Base-by-base conservation (phyloP, 805 yeast species). In the Spathaspora arborariae region DNA sequence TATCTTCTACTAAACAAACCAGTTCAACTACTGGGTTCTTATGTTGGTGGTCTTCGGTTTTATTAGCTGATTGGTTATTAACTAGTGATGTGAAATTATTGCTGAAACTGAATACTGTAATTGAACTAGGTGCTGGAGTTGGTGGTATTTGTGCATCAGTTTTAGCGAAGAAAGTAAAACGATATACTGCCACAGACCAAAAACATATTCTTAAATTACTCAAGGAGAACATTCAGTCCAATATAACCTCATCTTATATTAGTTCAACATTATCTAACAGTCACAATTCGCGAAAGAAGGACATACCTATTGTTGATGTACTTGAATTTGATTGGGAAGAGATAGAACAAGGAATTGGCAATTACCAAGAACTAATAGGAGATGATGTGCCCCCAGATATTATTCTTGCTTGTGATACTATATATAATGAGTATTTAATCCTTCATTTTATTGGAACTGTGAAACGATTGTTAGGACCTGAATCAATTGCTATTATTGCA, bases 81-180 rank as follows among this genome's bases (percentile, higher is more conserved):
- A 53, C 59, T 19, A 57, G 54, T 18, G 39, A 41, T 0, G 11
- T 37, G 24, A 10, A 19, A 3, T 20, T 18, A 18, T 20, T 37
- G 13, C 21, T 20, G 21, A 19, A 20, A 10, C 21, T 20, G 24
- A 20, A 15, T 20, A 37, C 20, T 13, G 24, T 81, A 0, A 62
- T 83, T 7, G 90, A 84, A 50, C 56, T 84, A 3, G 90, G 90
- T 0, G 62, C 85, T 11, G 90, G 90, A 0, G 74, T 75, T 0
- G 70, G 80, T 2, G 87, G 84, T 0, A 55, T 82, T 3, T 57
- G 76, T 7, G 78, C 79, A 0, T 63, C 60, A 45, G 68, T 36
- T 8, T 71, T 51, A 64, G 79, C 47, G n/a, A 68, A 50, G 0
- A 47, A 13, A 54, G 68, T 49, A n/a, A 47, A 10, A 1, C 59